A percentile compares a stretch with the other conserved stretches of the same genome.
Conservation (phyloP, 192 early-diverging fungal genomes). For the Coemansia sp. region DNA sequence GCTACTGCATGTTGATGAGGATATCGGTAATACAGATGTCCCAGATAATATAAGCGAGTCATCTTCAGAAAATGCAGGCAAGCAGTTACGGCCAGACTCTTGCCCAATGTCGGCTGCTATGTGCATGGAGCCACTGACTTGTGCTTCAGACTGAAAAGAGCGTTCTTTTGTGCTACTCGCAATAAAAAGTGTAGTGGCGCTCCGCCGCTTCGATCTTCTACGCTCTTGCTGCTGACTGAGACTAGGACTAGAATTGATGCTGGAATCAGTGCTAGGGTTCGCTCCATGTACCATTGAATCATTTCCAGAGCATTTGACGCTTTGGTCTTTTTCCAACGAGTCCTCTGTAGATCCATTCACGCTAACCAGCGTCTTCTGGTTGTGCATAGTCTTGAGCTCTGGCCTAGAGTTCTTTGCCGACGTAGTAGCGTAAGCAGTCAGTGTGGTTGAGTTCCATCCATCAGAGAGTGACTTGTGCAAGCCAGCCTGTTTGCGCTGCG, state of each 20-base stretch:
- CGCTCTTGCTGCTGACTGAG: slow-evolving; percentile 32
- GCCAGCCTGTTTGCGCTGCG: slow-evolving; percentile 38
- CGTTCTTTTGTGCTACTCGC: slow-evolving; percentile 15
- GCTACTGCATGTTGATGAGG: background rate
- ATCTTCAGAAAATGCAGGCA: background rate
- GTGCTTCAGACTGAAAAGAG: background rate
- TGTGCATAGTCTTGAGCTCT: slow-evolving; percentile 28
- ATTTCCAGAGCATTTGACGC: background rate
- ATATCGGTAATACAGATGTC: too few species aligned
- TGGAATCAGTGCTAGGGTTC: background rate
- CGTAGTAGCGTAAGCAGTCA: slow-evolving; percentile 20
- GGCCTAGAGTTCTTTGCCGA: slow-evolving; percentile 9
- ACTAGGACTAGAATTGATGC: background rate
- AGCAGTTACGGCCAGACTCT: background rate
- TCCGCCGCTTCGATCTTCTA: slow-evolving; percentile 46
- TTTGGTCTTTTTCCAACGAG: background rate
- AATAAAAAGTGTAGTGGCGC: slow-evolving; percentile 44
- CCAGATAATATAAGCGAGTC: background rate
- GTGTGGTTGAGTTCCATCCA: slow-evolving; percentile 46
- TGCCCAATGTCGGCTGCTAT: background rate
- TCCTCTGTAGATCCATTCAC: background rate
- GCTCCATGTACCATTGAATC: background rate
- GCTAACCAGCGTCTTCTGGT: slow-evolving; percentile 41
- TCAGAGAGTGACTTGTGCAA: slow-evolving; percentile 33
- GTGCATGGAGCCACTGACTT: background rate